Evolutionary conservation across 2,329 filamentous ascomycete genomes (phyloP).

Genomic region (Septoria linicola): DNA sequence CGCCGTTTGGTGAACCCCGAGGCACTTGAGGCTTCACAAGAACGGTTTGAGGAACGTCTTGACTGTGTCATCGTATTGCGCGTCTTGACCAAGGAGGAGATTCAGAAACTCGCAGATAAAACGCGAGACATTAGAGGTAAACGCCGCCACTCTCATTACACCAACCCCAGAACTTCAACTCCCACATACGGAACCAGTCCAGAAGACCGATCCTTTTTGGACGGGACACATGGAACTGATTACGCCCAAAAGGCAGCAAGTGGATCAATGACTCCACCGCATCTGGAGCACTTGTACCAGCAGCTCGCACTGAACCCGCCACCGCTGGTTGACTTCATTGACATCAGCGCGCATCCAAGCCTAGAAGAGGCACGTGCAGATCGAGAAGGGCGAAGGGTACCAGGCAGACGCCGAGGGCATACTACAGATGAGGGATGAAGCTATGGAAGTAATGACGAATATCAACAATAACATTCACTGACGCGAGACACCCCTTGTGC

Average conservation of each 20-base stretch:
- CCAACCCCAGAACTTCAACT: neutral
- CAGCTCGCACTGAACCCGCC: conserved; percentile 18
- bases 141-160: conserved; percentile 16
- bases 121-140: conserved; percentile 73
- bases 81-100: conserved; percentile 84
- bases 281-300: conserved; percentile 20
- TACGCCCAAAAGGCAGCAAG: conserved; percentile 19
- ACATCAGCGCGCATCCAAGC: conserved; percentile 18
- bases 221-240: conserved; percentile 19
- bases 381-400: conserved; percentile 13
- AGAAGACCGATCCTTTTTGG: conserved; percentile 15
- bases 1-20: conserved; percentile 85
- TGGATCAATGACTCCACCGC: conserved; percentile 12
- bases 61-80: conserved; percentile 92
- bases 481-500: conserved; percentile 19
- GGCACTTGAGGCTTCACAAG: conserved; percentile 79
- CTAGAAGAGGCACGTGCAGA: conserved; percentile 21
- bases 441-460: conserved; percentile 9
- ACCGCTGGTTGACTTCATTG: conserved; percentile 19
- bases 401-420: conserved; percentile 12
- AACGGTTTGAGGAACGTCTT: conserved; percentile 86
- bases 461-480: conserved; percentile 21
- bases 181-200: conserved; percentile 17
- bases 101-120: conserved; percentile 78
- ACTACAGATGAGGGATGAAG: conserved; percentile 16